These are phyloP conservation scores for Apiospora marii DNA, from an alignment of 2,329 filamentous ascomycete species.

Conservation along the genomic window DNA sequence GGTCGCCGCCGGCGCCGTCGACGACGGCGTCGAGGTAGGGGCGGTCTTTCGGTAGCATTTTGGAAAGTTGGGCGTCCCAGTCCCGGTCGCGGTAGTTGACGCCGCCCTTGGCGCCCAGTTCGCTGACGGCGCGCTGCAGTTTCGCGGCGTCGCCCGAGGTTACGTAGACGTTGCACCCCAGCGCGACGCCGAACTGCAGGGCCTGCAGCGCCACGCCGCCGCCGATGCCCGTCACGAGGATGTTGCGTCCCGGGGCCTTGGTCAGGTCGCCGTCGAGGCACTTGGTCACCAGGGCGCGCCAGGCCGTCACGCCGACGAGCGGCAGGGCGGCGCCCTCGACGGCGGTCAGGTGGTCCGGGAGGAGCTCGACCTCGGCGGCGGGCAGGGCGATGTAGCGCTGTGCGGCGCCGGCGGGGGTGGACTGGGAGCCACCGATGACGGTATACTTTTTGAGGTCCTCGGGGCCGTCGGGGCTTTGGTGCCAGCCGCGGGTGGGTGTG, in stretches of 20 bases:
- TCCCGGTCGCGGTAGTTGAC: slow-evolving; percentile 79
- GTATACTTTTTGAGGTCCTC: slow-evolving; percentile 67
- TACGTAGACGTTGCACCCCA: slow-evolving; percentile 82
- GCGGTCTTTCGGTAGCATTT: slow-evolving; percentile 68
- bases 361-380: slow-evolving; percentile 76
- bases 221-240: slow-evolving; percentile 90
- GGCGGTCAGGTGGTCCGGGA: slow-evolving; percentile 74
- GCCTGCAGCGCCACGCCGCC: slow-evolving; percentile 88
- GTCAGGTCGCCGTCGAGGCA: slow-evolving; percentile 48
- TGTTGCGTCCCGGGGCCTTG: slow-evolving; percentile 72
- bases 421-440: slow-evolving; percentile 74
- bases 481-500: slow-evolving; percentile 82
- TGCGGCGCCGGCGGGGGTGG: slow-evolving; percentile 72
- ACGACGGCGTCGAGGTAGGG: slow-evolving; percentile 83
- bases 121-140: slow-evolving; percentile 67
- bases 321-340: slow-evolving; percentile 85
- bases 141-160: slow-evolving; percentile 79
- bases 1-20: slow-evolving; percentile 88
- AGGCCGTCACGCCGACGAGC: slow-evolving; percentile 85
- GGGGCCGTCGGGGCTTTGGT: slow-evolving; percentile 73
- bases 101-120: slow-evolving; percentile 80
- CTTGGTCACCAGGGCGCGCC: slow-evolving; percentile 86
- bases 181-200: slow-evolving; percentile 78
- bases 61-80: slow-evolving; percentile 81
- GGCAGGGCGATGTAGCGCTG: slow-evolving; percentile 77